These are phyloP conservation scores for Ascochyta koolunga DNA, from an alignment of 2,329 filamentous ascomycete genomes.

Conservation along the genomic window DNA sequence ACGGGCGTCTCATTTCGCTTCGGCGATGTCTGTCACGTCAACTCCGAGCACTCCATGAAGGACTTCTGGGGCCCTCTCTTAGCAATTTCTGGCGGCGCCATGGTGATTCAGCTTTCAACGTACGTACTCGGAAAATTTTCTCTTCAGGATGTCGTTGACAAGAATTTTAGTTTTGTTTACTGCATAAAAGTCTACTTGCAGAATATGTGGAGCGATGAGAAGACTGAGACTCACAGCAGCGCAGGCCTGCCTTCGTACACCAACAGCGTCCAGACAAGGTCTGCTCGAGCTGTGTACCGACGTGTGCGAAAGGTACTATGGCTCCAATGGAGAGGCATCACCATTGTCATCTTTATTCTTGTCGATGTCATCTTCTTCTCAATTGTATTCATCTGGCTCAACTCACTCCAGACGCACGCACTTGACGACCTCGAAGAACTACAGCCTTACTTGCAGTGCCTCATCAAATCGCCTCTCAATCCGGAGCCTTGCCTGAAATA, in stretches of 20 bases:
- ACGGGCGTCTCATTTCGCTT: conserved; percentile 96
- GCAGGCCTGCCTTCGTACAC: conserved; percentile 72
- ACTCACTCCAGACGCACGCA: conserved; percentile 63
- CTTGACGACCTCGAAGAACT: conserved; percentile 63
- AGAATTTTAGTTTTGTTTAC: conserved; percentile 63
- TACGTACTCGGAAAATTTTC: conserved; percentile 55
- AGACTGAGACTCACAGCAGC: conserved; percentile 66
- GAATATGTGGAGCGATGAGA: conserved; percentile 74
- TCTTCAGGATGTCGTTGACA: conserved; percentile 13
- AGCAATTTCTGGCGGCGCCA: conserved; percentile 74
- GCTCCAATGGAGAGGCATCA: conserved; percentile 93
- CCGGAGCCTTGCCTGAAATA: conserved; percentile 70
- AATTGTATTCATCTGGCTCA: conserved; percentile 85
- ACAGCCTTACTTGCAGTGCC: conserved; percentile 72
- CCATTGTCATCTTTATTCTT: conserved; percentile 87
- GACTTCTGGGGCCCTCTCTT: conserved; percentile 92
- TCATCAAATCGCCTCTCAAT: conserved; percentile 64
- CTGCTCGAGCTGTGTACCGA: conserved; percentile 85
- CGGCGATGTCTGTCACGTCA: conserved; percentile 90
- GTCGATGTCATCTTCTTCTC: conserved; percentile 94
- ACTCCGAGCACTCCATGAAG: conserved; percentile 80
- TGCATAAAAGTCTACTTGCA: conserved; percentile 94
- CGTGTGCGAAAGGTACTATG: conserved; percentile 84
- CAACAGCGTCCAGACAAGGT: conserved; percentile 77
- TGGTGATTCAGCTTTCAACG: conserved; percentile 82